Conservation (phyloP, 2,329 filamentous ascomycete genomes). For the Xylariaceae sp. region DNA sequence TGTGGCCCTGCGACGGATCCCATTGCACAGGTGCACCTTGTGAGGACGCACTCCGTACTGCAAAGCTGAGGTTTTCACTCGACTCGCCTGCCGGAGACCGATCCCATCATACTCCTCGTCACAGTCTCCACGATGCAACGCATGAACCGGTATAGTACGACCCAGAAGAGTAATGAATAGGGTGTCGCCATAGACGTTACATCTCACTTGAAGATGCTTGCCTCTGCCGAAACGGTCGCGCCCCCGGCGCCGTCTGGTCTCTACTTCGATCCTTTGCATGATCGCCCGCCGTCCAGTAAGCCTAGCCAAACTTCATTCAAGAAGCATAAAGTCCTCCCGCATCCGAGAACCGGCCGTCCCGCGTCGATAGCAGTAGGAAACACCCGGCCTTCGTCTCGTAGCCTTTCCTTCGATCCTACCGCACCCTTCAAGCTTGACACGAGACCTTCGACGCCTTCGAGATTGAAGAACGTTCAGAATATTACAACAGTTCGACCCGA, state of each 20-base stretch:
- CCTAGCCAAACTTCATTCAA: slow-evolving; percentile 29
- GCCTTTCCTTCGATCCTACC: slow-evolving; percentile 26
- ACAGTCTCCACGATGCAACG: slow-evolving; percentile 14
- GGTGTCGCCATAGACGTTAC: slow-evolving; percentile 6
- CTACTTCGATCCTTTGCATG: slow-evolving; percentile 26
- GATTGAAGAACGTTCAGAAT: slow-evolving; percentile 36
- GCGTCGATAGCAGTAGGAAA: slow-evolving; percentile 6
- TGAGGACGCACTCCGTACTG: background rate
- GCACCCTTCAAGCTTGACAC: slow-evolving; percentile 21
- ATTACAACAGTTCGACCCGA: slow-evolving; percentile 42
- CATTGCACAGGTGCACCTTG: slow-evolving; percentile 3
- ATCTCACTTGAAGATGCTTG: slow-evolving; percentile 23
- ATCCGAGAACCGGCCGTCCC: slow-evolving; percentile 26
- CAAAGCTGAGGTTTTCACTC: background rate
- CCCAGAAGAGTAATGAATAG: slow-evolving; percentile 11
- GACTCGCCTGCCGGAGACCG: background rate
- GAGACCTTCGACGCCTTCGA: slow-evolving; percentile 34
- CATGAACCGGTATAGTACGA: slow-evolving; percentile 16
- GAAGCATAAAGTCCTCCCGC: slow-evolving; percentile 36
- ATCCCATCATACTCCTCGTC: slow-evolving; percentile 1
- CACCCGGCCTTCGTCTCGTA: slow-evolving; percentile 17
- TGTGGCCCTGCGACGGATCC: background rate
- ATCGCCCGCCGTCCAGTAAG: slow-evolving; percentile 19
- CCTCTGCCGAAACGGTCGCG: slow-evolving; percentile 22
- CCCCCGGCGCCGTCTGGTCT: slow-evolving; percentile 23